Conservation (phyloP, 1,284 basidiomycete species). For the Puccinia triticina region DNA sequence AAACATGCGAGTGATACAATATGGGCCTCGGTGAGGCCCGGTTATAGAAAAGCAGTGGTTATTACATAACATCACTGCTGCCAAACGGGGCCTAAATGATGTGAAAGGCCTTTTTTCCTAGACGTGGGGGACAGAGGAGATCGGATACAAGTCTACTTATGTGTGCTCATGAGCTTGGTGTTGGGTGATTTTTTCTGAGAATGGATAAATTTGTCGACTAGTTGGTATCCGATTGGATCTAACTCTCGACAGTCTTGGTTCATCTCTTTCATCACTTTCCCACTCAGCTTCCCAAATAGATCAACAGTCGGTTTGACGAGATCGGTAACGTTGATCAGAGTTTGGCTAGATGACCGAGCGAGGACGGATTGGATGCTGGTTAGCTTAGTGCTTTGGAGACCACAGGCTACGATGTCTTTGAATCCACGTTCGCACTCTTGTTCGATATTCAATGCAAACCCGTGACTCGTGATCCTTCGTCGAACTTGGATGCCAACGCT, state of each 20-base stretch:
- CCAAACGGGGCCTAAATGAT: no score
- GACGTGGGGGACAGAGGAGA: no score
- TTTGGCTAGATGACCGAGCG: not conserved
- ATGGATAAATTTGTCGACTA: constrained; percentile 17
- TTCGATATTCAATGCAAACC: constrained; percentile 91
- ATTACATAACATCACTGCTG: no score
- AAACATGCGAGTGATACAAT: no score
- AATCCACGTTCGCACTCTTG: constrained; percentile 81
- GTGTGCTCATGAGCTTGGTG: no score
- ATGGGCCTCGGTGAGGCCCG: no score
- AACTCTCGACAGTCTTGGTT: constrained; percentile 52
- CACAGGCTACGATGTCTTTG: constrained; percentile 84
- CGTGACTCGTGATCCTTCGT: constrained; percentile 89
- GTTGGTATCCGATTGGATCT: constrained; percentile 24
- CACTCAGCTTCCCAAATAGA: constrained; percentile 57
- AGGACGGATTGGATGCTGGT: constrained; percentile 60
- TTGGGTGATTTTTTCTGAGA: not conserved
- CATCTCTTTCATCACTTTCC: constrained; percentile 59
- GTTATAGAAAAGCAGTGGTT: no score
- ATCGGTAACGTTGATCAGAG: constrained; percentile 53
- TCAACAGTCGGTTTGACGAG: constrained; percentile 55
- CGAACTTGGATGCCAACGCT: constrained; percentile 96
- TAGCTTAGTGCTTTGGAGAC: constrained; percentile 80
- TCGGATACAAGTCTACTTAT: no score
- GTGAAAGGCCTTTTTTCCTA: no score